A percentile compares a stretch with the other conserved stretches of the same genome.
phyloP scores from a whole-genome alignment of 2,329 filamentous ascomycete species.

The Coleophoma eucalyptorum region DNA sequence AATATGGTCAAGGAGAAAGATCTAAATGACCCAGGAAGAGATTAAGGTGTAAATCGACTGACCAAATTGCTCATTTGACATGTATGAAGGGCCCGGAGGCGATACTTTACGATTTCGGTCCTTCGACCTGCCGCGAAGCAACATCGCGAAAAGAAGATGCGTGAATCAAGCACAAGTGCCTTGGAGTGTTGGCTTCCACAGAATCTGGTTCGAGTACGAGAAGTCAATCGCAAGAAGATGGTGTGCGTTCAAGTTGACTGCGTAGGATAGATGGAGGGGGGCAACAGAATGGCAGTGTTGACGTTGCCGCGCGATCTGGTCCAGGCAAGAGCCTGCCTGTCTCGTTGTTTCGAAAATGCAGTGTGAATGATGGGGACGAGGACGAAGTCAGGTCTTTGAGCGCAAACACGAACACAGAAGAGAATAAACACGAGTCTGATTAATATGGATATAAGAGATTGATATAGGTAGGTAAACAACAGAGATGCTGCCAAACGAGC shows the following conservation, averaged over 20 bases:
- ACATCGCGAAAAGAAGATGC: constrained; percentile 9
- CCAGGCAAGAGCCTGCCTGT: no score
- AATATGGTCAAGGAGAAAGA: no score
- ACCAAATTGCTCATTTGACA: constrained; percentile 67
- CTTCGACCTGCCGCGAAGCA: constrained; percentile 26
- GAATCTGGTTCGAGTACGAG: no score
- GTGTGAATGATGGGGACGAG: background rate
- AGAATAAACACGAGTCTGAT: background rate
- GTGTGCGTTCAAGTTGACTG: background rate
- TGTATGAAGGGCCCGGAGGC: constrained; percentile 59
- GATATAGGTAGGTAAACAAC: background rate
- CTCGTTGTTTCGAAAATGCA: background rate
- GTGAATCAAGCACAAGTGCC: no score
- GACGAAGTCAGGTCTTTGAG: background rate
- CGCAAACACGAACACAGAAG: background rate
- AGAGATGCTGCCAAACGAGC: background rate
- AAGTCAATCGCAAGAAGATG: no score
- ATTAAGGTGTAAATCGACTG: constrained; percentile 21
- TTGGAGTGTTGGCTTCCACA: no score
- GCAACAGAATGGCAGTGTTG: no score
- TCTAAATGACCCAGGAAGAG: no score
- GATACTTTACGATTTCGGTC: constrained; percentile 47
- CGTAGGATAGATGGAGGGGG: background rate
- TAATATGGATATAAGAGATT: background rate
- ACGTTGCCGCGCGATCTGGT: no score